Evolutionary conservation across 1,284 basidiomycete genomes (phyloP), one percentile per base, ranked within the genome.

Genomic region (Psilocybe mexicana): DNA sequence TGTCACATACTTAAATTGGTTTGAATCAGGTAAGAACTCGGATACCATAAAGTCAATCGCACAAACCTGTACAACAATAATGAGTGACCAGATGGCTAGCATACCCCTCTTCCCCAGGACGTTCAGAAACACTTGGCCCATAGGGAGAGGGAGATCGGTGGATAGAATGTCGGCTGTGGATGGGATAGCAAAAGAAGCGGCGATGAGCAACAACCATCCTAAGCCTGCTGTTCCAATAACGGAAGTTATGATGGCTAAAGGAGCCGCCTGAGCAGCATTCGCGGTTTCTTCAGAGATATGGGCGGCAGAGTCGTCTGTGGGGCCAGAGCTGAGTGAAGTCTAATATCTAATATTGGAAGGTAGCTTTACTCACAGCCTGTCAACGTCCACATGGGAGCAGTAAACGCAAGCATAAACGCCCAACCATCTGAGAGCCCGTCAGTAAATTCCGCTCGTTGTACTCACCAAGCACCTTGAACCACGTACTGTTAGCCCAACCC

Each of bases 261-360:
- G 92, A 1, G 90, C 88, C 18, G 85, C 84, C 52, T 77, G 76
- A 10, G 82, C 79, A 2, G 89, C 89, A 42, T 85, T 84, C 4
- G 86, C 73, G 0, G 85, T 83, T 70, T 92, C 90, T 72, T 92
- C 89, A 10, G 86, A 81, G 49, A 92, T 86, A 65, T 91, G 88
- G n/a, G 87, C 87, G 2, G 89, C 87, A 28, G 88, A 88, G 65
- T 92, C 89, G 63, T 89, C 87, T 88, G 59, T 25, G 38, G 54
- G 14, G 43, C n/a, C 25, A 35, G 52, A 26, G 38, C 0, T 40
- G 11, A 48, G 46, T 28, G 18, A 57, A 18, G 10, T 33, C 30
- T 46, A 28, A 6, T 40, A 6, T 33, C 30, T 46, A 28, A 6
- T 40, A 6, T 38, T 35, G 3, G 3, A 48, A 30, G 35, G 6